Percentiles rank a stretch among this genome's conserved stretches.
phyloP scores from a whole-genome alignment of 768 basidiomycete genomes.

The Myochromella boudieri region DNA sequence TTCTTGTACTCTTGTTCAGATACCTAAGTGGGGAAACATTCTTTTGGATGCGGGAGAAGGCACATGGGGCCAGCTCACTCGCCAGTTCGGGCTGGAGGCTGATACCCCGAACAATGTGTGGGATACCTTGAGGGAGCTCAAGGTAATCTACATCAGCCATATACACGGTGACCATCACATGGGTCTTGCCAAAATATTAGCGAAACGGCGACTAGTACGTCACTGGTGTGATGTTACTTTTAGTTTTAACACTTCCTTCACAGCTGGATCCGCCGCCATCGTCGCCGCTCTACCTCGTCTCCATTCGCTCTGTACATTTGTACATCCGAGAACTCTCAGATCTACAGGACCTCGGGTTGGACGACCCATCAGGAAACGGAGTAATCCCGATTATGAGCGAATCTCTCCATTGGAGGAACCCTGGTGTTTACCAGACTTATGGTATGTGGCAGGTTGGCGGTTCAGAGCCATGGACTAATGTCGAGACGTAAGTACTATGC shows the following conservation, averaged over 20 bases:
- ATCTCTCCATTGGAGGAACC: conserved; percentile 46
- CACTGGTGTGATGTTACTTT: not conserved
- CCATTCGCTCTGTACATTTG: conserved; percentile 50
- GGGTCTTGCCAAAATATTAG: conserved; percentile 73
- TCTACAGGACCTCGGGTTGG: conserved; percentile 70
- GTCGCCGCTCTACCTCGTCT: conserved; percentile 71
- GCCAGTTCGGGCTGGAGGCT: conserved; percentile 65
- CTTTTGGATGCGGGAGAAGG: conserved; percentile 93
- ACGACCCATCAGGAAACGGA: conserved; percentile 43
- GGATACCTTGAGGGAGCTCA: conserved; percentile 65
- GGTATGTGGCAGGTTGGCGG: conserved; percentile 46
- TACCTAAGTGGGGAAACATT: conserved; percentile 71
- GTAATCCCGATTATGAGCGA: conserved; percentile 59
- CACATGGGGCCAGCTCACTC: conserved; percentile 83
- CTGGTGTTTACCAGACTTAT: conserved; percentile 31
- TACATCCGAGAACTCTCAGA: conserved; percentile 75
- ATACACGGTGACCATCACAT: conserved; percentile 93
- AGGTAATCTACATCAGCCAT: conserved; percentile 86
- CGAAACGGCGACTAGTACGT: conserved; percentile 64
- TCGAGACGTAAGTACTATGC: conserved; percentile 29
- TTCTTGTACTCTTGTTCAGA: conserved; percentile 72
- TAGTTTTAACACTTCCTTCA: not conserved
- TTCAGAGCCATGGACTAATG: conserved; percentile 45
- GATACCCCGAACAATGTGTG: conserved; percentile 39
- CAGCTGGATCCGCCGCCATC: conserved; percentile 65